A percentile compares a stretch with the other conserved stretches of the same genome.
phyloP scores from a whole-genome alignment of 306 rosid species.

The Cicer bijugum region DNA sequence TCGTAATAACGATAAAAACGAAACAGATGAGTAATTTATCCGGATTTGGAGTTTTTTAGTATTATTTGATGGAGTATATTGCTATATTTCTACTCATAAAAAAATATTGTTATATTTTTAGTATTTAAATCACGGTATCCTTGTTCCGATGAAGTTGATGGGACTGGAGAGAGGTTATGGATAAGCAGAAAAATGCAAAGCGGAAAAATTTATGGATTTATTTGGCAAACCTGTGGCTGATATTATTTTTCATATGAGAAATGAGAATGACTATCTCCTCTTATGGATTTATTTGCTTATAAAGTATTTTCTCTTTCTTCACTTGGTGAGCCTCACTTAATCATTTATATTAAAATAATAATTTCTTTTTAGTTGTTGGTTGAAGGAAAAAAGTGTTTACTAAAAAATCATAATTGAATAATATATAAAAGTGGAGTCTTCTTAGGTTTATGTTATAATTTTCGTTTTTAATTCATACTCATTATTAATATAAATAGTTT shows the following conservation, averaged over 20 bases:
- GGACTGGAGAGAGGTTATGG: background rate
- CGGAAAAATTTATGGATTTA: background rate
- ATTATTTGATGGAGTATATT: background rate
- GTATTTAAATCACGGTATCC: background rate
- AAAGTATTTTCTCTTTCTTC: too few species aligned
- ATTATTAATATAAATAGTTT: too few species aligned
- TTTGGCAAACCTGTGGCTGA: background rate
- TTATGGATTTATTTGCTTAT: too few species aligned
- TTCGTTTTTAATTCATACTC: too few species aligned
- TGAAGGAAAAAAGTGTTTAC: too few species aligned
- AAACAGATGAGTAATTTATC: slow-evolving; percentile 33
- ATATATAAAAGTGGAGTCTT: too few species aligned
- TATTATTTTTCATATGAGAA: background rate
- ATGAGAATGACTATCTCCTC: background rate
- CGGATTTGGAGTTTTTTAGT: slow-evolving; percentile 1
- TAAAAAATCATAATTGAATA: too few species aligned
- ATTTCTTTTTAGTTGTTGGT: too few species aligned
- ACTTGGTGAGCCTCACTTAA: too few species aligned
- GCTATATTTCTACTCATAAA: too few species aligned
- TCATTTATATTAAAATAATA: too few species aligned
- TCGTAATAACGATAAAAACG: slow-evolving; percentile 46
- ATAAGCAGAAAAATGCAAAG: background rate
- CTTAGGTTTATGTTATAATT: too few species aligned
- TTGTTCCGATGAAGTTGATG: slow-evolving; percentile 21
- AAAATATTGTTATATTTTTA: background rate